Evolutionary conservation across 2,329 filamentous ascomycete genomes (phyloP), one percentile per base, ranked within the genome.

Genomic region (Fusarium mundagurra): DNA sequence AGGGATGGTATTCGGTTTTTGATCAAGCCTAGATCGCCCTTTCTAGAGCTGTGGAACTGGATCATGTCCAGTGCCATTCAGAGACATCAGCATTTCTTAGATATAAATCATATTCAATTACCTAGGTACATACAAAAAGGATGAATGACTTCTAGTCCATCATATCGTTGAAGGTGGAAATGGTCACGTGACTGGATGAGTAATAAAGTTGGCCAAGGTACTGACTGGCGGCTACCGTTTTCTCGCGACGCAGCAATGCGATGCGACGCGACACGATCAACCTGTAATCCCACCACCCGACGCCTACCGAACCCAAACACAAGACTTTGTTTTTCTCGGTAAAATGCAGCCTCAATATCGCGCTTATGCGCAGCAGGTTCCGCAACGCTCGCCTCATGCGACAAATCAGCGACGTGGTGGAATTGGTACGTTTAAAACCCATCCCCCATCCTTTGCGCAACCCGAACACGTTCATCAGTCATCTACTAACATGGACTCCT

Each of bases 321-420:
- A 51, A 69, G 29, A 60, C 24, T 39, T 57, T 44, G 47, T 50
- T 67, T 58, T 34, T 60, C 33, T 39, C n/a, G 60, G 54, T 58
- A 62, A 73, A 59, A 89, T 89, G 88, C 88, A 89, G 82, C 82
- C 83, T 66, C 86, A 87, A 74, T 89, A 87, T 79, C 87, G 87
- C 72, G 81, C 82, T 63, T 88, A 86, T 80, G 83, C 85, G 79
- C 86, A 87, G 75, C 87, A 86, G 80, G 82, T 83, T 76, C 83
- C 86, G 72, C 87, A 86, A 78, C 83, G 87, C 73, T 83, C 85
- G 73, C 84, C 86, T 74, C 87, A 88, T 81, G 79, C 83, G 71
- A 79, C 84, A 63, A 85, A 84, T 71, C 86, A 84, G 79, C 85
- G 87, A 72, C 86, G 87, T 75, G 86, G 86, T 76, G 87, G 86